A percentile compares a stretch with the other conserved stretches of the same genome.
These are phyloP conservation scores for Tetrahymena borealis DNA, from an alignment of 73 alveolate species.

Conservation along the genomic window DNA sequence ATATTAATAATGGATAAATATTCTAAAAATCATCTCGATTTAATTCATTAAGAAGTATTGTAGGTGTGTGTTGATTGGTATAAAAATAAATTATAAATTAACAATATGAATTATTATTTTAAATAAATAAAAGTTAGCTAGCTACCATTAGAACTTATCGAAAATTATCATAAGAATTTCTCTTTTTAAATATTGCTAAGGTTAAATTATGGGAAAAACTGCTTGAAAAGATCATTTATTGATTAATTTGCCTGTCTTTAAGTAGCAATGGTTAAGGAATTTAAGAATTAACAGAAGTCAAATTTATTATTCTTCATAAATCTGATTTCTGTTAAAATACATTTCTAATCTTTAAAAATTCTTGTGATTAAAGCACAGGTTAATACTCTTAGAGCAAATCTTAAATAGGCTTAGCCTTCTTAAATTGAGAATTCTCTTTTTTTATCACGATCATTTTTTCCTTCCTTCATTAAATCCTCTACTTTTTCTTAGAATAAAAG, in stretches of 20 bases:
- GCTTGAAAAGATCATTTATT: not conserved
- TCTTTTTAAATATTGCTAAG: not conserved
- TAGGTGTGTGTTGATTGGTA: no score
- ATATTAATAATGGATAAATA: no score
- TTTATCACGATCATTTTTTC: not conserved
- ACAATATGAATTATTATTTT: no score
- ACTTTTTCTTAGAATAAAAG: not conserved
- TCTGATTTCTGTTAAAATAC: not conserved
- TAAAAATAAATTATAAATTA: no score
- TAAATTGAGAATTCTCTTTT: not conserved
- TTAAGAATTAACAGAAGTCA: not conserved
- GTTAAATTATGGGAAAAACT: not conserved
- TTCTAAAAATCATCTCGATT: no score
- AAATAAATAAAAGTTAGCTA: not conserved
- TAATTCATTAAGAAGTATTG: no score
- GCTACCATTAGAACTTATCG: not conserved
- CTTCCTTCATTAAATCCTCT: not conserved
- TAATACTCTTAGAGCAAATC: not conserved
- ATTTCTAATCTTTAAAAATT: not conserved
- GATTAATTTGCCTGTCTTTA: not conserved
- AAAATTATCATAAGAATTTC: not conserved
- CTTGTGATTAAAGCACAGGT: not conserved
- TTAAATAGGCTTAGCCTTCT: not conserved
- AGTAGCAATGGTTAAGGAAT: not conserved
- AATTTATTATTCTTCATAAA: not conserved